Evolutionary conservation across 441 rosid species (phyloP), one percentile per base, ranked within the genome.

Genomic region (Iberis amara): DNA sequence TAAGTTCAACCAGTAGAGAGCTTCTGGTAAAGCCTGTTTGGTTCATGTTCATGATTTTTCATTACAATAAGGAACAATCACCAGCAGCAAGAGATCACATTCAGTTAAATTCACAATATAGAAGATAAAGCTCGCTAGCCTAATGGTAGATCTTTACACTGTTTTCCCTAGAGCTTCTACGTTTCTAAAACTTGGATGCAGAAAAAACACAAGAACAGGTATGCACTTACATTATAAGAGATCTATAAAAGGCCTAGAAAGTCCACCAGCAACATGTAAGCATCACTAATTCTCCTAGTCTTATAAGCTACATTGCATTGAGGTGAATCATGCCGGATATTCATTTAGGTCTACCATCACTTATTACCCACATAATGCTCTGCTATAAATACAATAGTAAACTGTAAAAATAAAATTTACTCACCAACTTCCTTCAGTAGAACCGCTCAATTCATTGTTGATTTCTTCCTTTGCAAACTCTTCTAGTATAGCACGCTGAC

Each of bases 1-100:
- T 78, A 87, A 87, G 92, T 85, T 85, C 86, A 91, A 86, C 91
- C 94, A 89, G 97, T 71, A 86, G 83, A 86, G 69, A 89, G 91
- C 86, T 89, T 94, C 96, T 84, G 92, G 66, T 66, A 66, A 66
- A 67, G 59, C 72, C 68, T 68, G 72, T 61, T 61, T 81, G 76
- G 72, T 77, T 66, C 95, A 84, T 77, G 77, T 64, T 79, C 72
- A 82, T 74, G 80, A 77, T 76, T 51, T 74, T 76, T 77, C 76
- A 87, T 85, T 72, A 86, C 68, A 70, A 70, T 68, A 74, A 13
- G 41, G 62, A 62, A 63, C n/a, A 68, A 66, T 57, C 33, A 64
- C 68, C 26, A n/a, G 57, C 53, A 62, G 33, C 52, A 54, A 47
- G 64, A 73, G 40, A 36, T 39, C 47, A 62, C 47, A 36, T 57